A percentile compares a stretch with the other conserved stretches of the same genome.
phyloP scores from a whole-genome alignment of 2,329 filamentous ascomycete species.

The Immersiporthe knoxdaviesiana region DNA sequence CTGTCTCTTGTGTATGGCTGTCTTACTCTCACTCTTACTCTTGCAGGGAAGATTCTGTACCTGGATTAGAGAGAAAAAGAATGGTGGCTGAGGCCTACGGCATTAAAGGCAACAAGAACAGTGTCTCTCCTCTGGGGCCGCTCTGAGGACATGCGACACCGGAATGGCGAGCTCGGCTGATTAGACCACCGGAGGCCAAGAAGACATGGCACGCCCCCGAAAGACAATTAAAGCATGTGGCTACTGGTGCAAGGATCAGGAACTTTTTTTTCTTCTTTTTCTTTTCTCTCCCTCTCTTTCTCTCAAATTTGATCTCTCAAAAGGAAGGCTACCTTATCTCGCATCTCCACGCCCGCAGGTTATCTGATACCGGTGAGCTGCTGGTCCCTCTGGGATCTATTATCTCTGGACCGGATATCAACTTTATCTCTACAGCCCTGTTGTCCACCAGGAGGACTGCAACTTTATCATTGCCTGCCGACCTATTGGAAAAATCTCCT shows the following conservation, averaged over 20 bases:
- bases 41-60: background rate
- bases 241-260: background rate
- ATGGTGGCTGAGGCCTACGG: background rate
- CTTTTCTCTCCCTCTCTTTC: no score
- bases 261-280: no score
- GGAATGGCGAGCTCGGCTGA: slow-evolving; percentile 20
- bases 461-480: background rate
- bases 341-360: background rate
- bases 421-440: background rate
- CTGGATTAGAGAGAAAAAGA: background rate
- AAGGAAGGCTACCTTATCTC: background rate
- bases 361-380: background rate
- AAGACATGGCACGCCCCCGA: background rate
- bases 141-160: slow-evolving; percentile 17
- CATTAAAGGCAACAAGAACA: background rate
- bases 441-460: background rate
- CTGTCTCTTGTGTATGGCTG: background rate
- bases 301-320: background rate
- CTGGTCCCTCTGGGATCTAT: background rate
- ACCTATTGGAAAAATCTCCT: background rate
- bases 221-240: background rate
- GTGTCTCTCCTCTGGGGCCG: background rate
- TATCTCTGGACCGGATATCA: background rate
- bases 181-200: background rate
- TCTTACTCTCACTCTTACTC: background rate